Base-by-base conservation (phyloP, 2,329 filamentous ascomycete genomes). In the Diaporthe sp. region DNA sequence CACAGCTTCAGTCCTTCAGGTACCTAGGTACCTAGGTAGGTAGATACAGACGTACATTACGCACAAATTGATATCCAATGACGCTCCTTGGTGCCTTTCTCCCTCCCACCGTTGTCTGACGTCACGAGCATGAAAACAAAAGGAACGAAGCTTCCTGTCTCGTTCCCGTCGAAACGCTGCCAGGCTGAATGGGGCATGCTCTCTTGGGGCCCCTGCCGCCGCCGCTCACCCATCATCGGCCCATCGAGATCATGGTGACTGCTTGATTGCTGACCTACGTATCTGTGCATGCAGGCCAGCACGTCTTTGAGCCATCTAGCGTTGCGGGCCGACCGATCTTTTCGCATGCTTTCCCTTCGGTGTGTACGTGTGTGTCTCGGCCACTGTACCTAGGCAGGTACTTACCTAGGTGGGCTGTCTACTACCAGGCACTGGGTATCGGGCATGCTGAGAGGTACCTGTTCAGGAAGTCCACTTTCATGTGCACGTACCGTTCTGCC, bases 171-270 rank as follows among this genome's bases (percentile, higher is more conserved):
- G 17, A 65, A 19, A 28, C 15, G 39, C 53, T 34, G 49, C 51
- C 51, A 55, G 51, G 51, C 49, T 37, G 57, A 8, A 17, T n/a
- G 49, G 57, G 34, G 6, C 53, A 17, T 28, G 15, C 25, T 34
- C 28, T 19, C 19, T 17, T 37, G 12, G 15, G 65, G 6, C 34
- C 17, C 65, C 28, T 34, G 31, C n/a, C 55, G 13, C 22, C n/a
- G n/a, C n/a, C 12, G 22, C 39, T 34, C 37, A 37, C 15, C 31
- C 25, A n/a, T 39, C 42, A 37, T 62, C 10, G 46, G 34, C 58
- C 71, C 58, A 65, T 73, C 46, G 37, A 65, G 71, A 73, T 73
- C 46, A 55, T 72, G 31, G 53, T 60, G 53, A 49, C 65, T 49
- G 44, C 44, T 8, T 37, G 28, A 28, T 53, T 37, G 8, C 57